Evolutionary conservation across 306 rosid genomes (phyloP), one percentile per base, ranked within the genome.

Genomic region (Lablab purpureus): DNA sequence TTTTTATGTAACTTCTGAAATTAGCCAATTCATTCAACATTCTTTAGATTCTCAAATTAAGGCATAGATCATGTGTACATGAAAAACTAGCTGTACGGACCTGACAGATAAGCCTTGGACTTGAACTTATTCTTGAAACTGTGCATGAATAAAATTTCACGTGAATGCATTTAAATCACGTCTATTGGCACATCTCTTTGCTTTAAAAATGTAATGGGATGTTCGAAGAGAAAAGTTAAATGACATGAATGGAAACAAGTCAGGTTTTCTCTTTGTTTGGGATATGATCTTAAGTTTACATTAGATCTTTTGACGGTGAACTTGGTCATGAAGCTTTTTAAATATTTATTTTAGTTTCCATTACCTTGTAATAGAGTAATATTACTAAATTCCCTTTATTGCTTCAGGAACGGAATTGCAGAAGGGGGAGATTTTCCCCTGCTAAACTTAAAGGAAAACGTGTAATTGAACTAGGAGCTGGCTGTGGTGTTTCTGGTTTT

Each of bases 401-500:
- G 58, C 76, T 83, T 49, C 85, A 94, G 99, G 97, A 90, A 84
- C 90, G 84, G 60, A 94, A 94, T 82, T 88, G 93, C 83, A 88
- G 99, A 85, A 92, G 83, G 84, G 99, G 97, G 67, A 92, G 81
- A 86, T 94, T 94, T 84, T 88, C 94, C 85, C 91, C 89, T 0
- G 87, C 92, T 50, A 92, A 92, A 85, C 97, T 94, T 55, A 89
- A 88, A 87, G 97, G 99, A 76, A 94, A 94, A 74, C 97, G 96
- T 41, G 94, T 91, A 72, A 73, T 94, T 73, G 99, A 94, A 87
- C 95, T 94, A 77, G 99, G 99, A 76, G 97, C 97, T 50, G 99
- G 97, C 68, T 94, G 99, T 83, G 99, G 97, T 80, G 94, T 92
- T 74, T 96, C 99, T 73, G 97, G 99, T 14, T 87, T 94, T 84